Conservation (phyloP, 306 rosid species). For the Cucumis hystrix region DNA sequence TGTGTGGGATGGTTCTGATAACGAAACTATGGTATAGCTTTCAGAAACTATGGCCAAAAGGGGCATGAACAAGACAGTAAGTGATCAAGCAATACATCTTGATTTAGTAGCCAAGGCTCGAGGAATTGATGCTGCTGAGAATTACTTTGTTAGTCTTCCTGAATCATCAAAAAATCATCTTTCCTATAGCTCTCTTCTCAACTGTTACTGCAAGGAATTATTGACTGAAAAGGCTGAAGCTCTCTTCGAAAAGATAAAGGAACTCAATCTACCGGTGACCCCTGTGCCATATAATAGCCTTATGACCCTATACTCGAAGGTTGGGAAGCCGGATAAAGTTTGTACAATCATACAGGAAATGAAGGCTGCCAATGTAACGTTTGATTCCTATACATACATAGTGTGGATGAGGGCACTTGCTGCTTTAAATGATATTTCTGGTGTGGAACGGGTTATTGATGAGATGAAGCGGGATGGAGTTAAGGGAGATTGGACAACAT, state of each 20-base stretch:
- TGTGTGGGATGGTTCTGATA: background rate
- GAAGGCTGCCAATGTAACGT: constrained; percentile 45
- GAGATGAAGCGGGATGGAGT: constrained; percentile 82
- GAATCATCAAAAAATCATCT: constrained; percentile 69
- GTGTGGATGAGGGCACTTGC: constrained; percentile 88
- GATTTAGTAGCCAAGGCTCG: constrained; percentile 66
- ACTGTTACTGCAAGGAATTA: constrained; percentile 87
- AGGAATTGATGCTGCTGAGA: constrained; percentile 64
- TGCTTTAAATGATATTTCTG: constrained; percentile 53
- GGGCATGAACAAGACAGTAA: constrained; percentile 66
- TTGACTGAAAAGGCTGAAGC: constrained; percentile 75
- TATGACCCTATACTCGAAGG: constrained; percentile 70
- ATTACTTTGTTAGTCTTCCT: constrained; percentile 58
- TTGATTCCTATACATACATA: constrained; percentile 59
- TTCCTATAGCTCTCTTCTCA: constrained; percentile 72
- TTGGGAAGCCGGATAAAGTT: constrained; percentile 43
- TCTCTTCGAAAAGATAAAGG: constrained; percentile 78
- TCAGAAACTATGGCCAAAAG: constrained; percentile 65
- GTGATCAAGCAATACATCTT: constrained; percentile 85
- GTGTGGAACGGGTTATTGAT: constrained; percentile 72
- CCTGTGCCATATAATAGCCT: constrained; percentile 73
- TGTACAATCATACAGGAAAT: constrained; percentile 57
- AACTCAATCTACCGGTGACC: constrained; percentile 51
- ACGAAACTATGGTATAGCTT: constrained; percentile 27
- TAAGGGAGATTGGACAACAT: constrained; percentile 71